A percentile compares a stretch with the other conserved stretches of the same genome.
Evolutionary conservation across 2,329 filamentous ascomycete species (phyloP).

Genomic region (Pseudogymnoascus sp.): DNA sequence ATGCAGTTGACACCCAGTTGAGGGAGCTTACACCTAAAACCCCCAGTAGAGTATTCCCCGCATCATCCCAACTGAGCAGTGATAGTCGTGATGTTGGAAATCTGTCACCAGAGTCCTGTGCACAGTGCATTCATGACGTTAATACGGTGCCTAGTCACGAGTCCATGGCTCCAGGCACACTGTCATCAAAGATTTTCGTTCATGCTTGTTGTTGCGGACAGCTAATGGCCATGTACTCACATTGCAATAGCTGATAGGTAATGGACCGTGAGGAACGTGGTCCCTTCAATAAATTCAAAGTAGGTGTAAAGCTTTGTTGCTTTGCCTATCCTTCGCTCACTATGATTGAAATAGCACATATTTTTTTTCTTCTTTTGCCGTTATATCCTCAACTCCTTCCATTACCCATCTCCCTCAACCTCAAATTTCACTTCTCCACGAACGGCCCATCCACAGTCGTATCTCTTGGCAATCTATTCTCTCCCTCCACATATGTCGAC

Average conservation of each 20-base stretch:
- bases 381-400: background rate
- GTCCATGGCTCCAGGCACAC: background rate
- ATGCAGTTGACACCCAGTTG: background rate
- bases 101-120: background rate
- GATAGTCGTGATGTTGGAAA: background rate
- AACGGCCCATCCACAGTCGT: background rate
- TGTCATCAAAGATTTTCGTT: background rate
- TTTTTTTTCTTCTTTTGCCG: background rate
- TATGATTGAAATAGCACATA: background rate
- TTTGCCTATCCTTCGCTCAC: background rate
- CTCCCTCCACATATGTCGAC: slow-evolving; percentile 46
- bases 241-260: background rate
- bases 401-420: background rate
- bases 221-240: background rate
- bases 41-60: background rate
- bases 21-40: background rate
- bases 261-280: background rate
- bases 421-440: background rate
- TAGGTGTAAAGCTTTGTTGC: background rate
- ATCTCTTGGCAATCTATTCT: slow-evolving; percentile 50
- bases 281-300: background rate
- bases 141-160: background rate
- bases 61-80: background rate
- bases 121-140: background rate
- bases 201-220: background rate